Base-by-base conservation (phyloP, 1,284 basidiomycete species). In the Melampsora occidentalis region DNA sequence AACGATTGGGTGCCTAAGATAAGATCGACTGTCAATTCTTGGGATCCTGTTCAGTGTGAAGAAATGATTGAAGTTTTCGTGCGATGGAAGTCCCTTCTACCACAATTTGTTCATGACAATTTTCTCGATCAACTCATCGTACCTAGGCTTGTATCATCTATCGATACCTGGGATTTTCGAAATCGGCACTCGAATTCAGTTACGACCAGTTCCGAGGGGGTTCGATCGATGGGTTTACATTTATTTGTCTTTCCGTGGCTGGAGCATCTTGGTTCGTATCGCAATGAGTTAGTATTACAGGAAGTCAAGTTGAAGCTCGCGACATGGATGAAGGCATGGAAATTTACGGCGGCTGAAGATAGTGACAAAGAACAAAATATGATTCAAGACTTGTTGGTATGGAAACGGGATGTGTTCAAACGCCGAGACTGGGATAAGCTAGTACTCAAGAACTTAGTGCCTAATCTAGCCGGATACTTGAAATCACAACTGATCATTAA, bases 201-300 rank as follows among this genome's bases (percentile, higher is more conserved):
- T 78, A 28, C 88, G 87, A 79, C 78, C 9, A 80, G 78, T 53
- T 76, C 79, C 20, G 68, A 79, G 22, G 84, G 84, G 39, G 87
- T 86, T 69, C 84, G 84, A 2, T 85, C 87, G 0, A 78, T 80
- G 6, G 85, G 91, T 0, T 84, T 99, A 68, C 91, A 92, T 71
- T 86, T 88, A 1, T 87, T 99, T 49, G 88, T 99, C 0, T 97
- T 99, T 83, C 97, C 97, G 2, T 99, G 97, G 97, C 84, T 99
- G 64, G 92, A 94, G 0, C 87, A 93, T 80, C 86, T 97, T 5
- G 93, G 91, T 0, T 84, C 91, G 25, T 85, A 93, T n/a, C 78
- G 83, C 63, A 84, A 93, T 78, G 91, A 93, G 76, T 89, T 89
- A 16, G 85, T 97, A 7, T 83, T 99, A 10, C 90, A 89, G 18